Evolutionary conservation across 345 rosid genomes (phyloP).

Genomic region (Populus davidiana): DNA sequence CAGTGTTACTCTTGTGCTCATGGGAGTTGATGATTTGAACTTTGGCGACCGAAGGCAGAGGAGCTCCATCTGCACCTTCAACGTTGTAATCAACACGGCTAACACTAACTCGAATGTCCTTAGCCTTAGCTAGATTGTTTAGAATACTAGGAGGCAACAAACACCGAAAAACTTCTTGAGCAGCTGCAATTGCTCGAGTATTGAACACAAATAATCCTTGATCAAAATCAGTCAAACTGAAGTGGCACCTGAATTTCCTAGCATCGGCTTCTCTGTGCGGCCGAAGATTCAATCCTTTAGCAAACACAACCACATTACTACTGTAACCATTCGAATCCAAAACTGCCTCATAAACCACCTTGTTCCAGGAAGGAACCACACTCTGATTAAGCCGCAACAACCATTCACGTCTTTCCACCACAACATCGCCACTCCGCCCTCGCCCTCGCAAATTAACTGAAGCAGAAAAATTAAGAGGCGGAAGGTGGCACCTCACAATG

Average conservation of each 20-base stretch:
- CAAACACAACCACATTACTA: conserved; percentile 57
- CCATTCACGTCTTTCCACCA: conserved; percentile 13
- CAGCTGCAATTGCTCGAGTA: conserved; percentile 66
- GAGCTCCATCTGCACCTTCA: conserved; percentile 21
- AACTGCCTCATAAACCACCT: conserved; percentile 67
- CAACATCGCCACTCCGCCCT: conserved; percentile 33
- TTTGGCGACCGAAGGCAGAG: conserved; percentile 63
- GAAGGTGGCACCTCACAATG: conserved; percentile 66
- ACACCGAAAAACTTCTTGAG: conserved; percentile 94
- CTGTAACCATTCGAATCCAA: conserved; percentile 49
- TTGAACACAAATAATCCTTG: conserved; percentile 40
- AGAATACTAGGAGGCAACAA: conserved; percentile 56
- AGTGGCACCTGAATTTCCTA: conserved; percentile 61
- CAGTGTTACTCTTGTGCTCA: conserved; percentile 21
- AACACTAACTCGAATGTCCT: conserved; percentile 52
- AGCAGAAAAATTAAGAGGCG: conserved; percentile 59
- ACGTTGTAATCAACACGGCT: conserved; percentile 13
- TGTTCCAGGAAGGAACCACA: conserved; percentile 60
- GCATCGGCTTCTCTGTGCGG: conserved; percentile 72
- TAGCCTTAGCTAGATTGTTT: conserved; percentile 45
- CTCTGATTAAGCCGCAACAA: conserved; percentile 26
- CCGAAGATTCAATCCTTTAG: conserved; percentile 82
- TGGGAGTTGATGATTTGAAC: conserved; percentile 28
- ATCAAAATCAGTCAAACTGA: conserved; percentile 43
- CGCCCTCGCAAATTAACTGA: conserved; percentile 42